Conservation (phyloP, 2,329 filamentous ascomycete species). For the Calonectria hongkongensis region DNA sequence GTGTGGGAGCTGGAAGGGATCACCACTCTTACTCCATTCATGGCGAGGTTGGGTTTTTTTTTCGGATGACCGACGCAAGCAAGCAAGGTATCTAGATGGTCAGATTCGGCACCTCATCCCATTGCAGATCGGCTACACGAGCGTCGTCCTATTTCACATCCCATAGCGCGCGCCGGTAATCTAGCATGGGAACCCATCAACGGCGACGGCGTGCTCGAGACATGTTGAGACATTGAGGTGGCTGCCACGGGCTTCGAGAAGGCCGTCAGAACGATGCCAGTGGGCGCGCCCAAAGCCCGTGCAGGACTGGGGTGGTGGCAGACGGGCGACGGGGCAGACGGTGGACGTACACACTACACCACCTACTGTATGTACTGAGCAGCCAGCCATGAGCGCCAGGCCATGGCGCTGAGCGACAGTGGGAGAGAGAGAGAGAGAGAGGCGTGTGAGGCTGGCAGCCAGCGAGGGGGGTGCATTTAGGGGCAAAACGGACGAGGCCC, state of each 20-base stretch:
- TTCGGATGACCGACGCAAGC: slow-evolving; percentile 28
- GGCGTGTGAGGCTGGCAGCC: not conserved
- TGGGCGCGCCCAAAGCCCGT: slow-evolving; percentile 31
- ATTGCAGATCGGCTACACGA: slow-evolving; percentile 31
- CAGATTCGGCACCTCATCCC: slow-evolving; percentile 38
- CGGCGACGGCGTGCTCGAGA: slow-evolving; percentile 30
- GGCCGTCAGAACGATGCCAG: slow-evolving; percentile 51
- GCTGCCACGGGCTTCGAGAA: slow-evolving; percentile 54
- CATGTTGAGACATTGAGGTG: slow-evolving; percentile 26
- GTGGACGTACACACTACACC: slow-evolving; percentile 42
- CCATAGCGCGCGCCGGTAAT: not conserved
- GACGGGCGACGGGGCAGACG: slow-evolving; percentile 46
- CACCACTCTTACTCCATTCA: slow-evolving; percentile 26
- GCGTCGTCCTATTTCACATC: slow-evolving; percentile 30
- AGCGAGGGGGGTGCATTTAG: slow-evolving; percentile 22
- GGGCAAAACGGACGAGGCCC: slow-evolving; percentile 17
- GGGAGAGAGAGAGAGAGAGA: not conserved
- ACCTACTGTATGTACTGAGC: slow-evolving; percentile 33
- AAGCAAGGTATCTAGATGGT: not conserved
- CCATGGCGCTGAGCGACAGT: slow-evolving; percentile 41
- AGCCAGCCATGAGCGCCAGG: slow-evolving; percentile 44
- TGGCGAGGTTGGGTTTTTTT: slow-evolving; percentile 38
- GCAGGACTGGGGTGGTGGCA: not conserved
- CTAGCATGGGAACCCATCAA: not conserved
- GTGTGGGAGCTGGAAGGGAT: slow-evolving; percentile 30